phyloP scores from a whole-genome alignment of 2,329 filamentous ascomycete genomes.

The Trichoderma polysporum region DNA sequence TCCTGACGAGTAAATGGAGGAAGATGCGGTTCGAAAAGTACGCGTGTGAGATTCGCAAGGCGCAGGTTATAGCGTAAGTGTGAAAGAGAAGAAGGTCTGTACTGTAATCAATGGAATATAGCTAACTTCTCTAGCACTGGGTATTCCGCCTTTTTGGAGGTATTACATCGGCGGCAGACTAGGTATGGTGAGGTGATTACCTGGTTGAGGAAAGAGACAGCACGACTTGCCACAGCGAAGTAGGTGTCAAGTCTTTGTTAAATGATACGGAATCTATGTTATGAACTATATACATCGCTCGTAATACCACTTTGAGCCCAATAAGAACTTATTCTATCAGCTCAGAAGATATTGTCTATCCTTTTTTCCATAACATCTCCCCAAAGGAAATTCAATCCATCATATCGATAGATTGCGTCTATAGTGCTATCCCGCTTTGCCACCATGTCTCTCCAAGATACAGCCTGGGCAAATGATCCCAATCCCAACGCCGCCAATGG shows the following conservation, averaged over 20 bases:
- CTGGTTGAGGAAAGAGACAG: conserved; percentile 62
- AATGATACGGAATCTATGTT: too few species aligned
- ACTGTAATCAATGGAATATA: conserved; percentile 14
- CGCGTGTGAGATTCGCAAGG: conserved; percentile 57
- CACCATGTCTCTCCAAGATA: conserved; percentile 64
- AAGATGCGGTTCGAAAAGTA: conserved; percentile 50
- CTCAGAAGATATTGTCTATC: neutral
- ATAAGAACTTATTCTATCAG: neutral
- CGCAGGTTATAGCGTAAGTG: conserved; percentile 62
- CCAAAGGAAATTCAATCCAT: neutral
- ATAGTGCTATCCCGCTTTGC: conserved; percentile 42
- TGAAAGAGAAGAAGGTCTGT: neutral
- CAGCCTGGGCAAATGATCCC: conserved; percentile 52
- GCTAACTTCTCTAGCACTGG: conserved; percentile 54
- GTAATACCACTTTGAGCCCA: too few species aligned
- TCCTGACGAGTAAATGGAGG: conserved; percentile 59
- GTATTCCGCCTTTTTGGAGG: conserved; percentile 65
- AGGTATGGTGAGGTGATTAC: conserved; percentile 61
- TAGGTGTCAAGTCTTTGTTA: neutral
- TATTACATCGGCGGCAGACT: conserved; percentile 71
- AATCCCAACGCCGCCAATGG: conserved; percentile 66
- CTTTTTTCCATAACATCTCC: neutral
- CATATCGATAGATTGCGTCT: conserved; percentile 6
- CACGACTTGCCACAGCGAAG: conserved; percentile 32
- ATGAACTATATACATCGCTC: neutral